These are phyloP conservation scores for Amanita pseudoporphyria DNA, from an alignment of 768 basidiomycete genomes.

Conservation along the genomic window DNA sequence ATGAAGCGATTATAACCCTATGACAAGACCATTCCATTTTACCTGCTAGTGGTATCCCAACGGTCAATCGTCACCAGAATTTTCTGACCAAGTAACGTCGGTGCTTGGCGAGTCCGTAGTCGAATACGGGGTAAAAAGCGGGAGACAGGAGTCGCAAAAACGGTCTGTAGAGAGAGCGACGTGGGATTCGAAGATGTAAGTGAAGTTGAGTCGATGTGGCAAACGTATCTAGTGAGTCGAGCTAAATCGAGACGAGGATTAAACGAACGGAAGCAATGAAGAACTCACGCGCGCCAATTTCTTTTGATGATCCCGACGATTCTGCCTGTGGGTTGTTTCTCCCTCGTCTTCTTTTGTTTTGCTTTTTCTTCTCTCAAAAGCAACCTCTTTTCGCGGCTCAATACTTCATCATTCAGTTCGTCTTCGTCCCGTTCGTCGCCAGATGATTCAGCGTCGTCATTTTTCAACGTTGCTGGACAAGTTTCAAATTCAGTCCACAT, in stretches of 20 bases:
- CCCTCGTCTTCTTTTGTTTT: constrained; percentile 15
- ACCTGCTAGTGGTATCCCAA: constrained; percentile 75
- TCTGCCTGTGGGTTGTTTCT: constrained; percentile 84
- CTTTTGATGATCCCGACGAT: constrained; percentile 90
- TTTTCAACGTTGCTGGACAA: constrained; percentile 59
- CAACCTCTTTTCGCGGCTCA: constrained; percentile 32
- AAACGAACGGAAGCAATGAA: neutral
- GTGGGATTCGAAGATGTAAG: constrained; percentile 70
- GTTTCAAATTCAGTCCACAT: neutral
- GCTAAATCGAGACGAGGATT: neutral
- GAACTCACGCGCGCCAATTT: constrained; percentile 85
- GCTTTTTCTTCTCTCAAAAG: constrained; percentile 28
- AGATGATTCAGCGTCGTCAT: constrained; percentile 80
- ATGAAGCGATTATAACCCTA: neutral
- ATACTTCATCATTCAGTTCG: constrained; percentile 29
- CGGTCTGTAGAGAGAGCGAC: constrained; percentile 79
- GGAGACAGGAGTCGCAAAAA: constrained; percentile 92
- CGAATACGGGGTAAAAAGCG: constrained; percentile 89
- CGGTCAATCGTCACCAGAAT: constrained; percentile 93
- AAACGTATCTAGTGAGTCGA: constrained; percentile 59
- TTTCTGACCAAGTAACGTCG: constrained; percentile 81
- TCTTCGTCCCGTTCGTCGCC: constrained; percentile 44
- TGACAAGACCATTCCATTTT: neutral
- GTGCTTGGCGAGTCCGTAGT: constrained; percentile 90
- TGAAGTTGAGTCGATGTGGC: constrained; percentile 88